Evolutionary conservation across 352 stramenopile genomes (phyloP), one percentile per base, ranked within the genome.

Genomic region (Globisporangium barbulae): DNA sequence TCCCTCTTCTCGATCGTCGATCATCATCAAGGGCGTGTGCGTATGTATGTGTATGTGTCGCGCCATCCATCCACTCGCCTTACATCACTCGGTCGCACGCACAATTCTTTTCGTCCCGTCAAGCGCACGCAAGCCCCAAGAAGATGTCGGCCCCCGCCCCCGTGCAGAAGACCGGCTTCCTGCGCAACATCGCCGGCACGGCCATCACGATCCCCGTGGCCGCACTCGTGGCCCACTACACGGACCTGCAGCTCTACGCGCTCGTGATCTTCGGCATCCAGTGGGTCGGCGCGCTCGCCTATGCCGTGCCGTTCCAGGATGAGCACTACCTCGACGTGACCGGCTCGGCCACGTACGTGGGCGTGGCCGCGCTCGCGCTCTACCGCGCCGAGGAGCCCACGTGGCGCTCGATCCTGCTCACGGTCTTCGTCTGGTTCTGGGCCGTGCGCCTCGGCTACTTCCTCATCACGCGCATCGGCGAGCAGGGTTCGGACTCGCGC

Each of bases 291-390:
- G 76, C 77, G 21, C 52, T 85, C 52, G 63, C 81, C 35, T 83
- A 89, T 65, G 79, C 79, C 28, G 69, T 90, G 55, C 81, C 81
- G 35, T 75, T 79, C 39, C 65, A 91, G 53, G 82, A 83, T 48
- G 85, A 94, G 66, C 82, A 72, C 21, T 91, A 85, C 62, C 88
- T 90, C 65, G 84, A 94, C 63, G 65, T 93, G 54, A 91, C 80
- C 39, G 85, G 85, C 66, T 80, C 85, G 47, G 39, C 71, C 31
- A 94, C 85, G 33, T 90, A 84, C 67, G 77, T 79, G 25, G 65
- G 59, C 4, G 73, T 93, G 21, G 81, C 72, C 9, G 35, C 78
- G 48, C 68, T 85, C 25, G 75, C 72, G 30, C 75, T 76, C 52
- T 47, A 61, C 28, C 55, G 72, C 42, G 64, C 64, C 1, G 69